These are phyloP conservation scores for Mucor velutinosus DNA, from an alignment of 371 early-diverging fungal genomes.

Conservation along the genomic window DNA sequence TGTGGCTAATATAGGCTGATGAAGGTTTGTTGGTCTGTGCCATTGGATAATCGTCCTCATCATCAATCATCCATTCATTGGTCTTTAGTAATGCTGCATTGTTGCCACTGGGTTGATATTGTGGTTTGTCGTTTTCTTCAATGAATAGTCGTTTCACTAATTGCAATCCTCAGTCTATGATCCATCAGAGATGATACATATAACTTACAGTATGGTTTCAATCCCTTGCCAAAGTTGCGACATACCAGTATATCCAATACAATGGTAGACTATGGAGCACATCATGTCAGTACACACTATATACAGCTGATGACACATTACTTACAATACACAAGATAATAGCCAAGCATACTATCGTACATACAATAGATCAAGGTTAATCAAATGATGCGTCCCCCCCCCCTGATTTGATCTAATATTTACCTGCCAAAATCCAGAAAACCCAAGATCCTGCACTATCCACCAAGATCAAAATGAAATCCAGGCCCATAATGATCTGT, in stretches of 20 bases:
- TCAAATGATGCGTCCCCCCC: too few species aligned
- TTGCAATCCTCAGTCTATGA: background rate
- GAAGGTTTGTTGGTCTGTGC: background rate
- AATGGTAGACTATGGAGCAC: slow-evolving; percentile 30
- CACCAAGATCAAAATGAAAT: slow-evolving; percentile 43
- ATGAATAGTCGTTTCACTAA: slow-evolving; percentile 28
- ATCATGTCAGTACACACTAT: background rate
- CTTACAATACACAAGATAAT: slow-evolving; percentile 49
- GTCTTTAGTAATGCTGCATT: background rate
- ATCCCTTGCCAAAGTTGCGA: slow-evolving; percentile 46
- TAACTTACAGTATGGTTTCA: slow-evolving; percentile 51
- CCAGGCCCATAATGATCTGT: slow-evolving; percentile 37
- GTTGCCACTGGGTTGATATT: background rate
- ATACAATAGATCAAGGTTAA: too few species aligned
- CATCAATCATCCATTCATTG: slow-evolving; percentile 34
- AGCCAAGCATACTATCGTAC: slow-evolving; percentile 40
- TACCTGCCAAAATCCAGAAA: slow-evolving; percentile 57
- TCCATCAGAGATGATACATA: background rate
- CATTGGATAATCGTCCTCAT: slow-evolving; percentile 18
- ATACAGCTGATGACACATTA: background rate
- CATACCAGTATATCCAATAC: slow-evolving; percentile 31
- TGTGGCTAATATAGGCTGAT: background rate
- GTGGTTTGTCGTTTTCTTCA: slow-evolving; percentile 9
- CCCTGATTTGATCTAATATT: background rate
- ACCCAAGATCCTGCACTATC: slow-evolving; percentile 49